Base-by-base conservation (phyloP, 2,329 filamentous ascomycete genomes). In the Catunica adiposa region DNA sequence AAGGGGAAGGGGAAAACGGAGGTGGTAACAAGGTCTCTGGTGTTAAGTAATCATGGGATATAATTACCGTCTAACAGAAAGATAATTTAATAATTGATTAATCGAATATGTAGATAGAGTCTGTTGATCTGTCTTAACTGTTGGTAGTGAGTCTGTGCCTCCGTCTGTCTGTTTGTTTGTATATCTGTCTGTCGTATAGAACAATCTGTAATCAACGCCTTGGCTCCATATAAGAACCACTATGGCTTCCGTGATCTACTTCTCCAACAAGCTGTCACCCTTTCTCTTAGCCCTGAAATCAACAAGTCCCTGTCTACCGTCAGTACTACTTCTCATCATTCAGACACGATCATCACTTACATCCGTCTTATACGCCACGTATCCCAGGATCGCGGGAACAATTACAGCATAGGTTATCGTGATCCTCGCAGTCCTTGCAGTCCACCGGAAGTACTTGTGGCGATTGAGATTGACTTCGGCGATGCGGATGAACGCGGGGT, bases 381-480 rank as follows among this genome's bases (percentile, higher is more conserved):
- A 82, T 50, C 82, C 82, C 9, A 94, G 63, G 57, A 85, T 73
- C 42, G 72, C 69, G 6, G 92, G 92, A 46, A 96, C 78, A 55
- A 83, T 72, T 34, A 82, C 72, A 58, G 84, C 77, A 69, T 90
- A 96, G 61, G 83, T 74, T 66, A 96, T 80, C 3, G 83, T 82
- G 64, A 96, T 70, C 72, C 79, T 81, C 29, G 87, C 88, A 48
- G 88, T 94, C 65, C 85, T 78, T 54, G 81, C 78, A 37, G 85
- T 97, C 87, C 88, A 97, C 69, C 88, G 80, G 79, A 97, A 98
- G 79, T 87, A 95, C 72, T 88, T 88, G 79, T 89, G 84, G 62
- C 92, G 84, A 74, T 86, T 88, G 62, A 92, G 84, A 74, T 86
- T 88, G 65, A 78, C 74, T 65, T 78, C 29, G 29, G n/a, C 20